phyloP scores from a whole-genome alignment of 1,284 basidiomycete genomes.

The Heterobasidion parviporum region DNA sequence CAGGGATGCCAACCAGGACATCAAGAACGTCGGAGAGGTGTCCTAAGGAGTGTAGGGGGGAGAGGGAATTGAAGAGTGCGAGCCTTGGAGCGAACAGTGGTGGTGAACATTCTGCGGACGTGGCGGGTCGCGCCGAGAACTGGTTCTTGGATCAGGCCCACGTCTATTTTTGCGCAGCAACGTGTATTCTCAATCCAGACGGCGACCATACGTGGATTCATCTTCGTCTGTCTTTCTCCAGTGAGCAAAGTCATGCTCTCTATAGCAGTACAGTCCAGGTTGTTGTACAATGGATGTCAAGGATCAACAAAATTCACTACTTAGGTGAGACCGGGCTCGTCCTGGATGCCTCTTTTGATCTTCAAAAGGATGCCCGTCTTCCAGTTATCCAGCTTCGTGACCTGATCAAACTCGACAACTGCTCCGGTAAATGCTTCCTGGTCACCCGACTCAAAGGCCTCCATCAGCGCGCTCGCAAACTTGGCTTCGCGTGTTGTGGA shows the following conservation, averaged over 20 bases:
- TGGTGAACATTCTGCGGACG: not conserved
- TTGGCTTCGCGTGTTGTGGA: constrained; percentile 84
- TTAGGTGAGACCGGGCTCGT: constrained; percentile 43
- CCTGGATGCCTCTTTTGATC: constrained; percentile 72
- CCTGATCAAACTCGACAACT: constrained; percentile 80
- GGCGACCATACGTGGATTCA: no score
- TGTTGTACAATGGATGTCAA: not conserved
- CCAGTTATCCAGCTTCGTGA: constrained; percentile 90
- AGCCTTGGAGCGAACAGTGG: not conserved
- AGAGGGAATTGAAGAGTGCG: not conserved
- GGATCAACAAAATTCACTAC: not conserved
- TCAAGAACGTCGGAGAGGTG: not conserved
- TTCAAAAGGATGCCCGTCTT: constrained; percentile 85
- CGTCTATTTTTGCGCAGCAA: no score
- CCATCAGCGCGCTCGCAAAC: constrained; percentile 71
- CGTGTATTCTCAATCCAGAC: no score
- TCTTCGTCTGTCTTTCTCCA: no score
- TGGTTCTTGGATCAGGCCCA: no score
- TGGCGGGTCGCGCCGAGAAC: not conserved
- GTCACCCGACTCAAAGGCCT: constrained; percentile 78
- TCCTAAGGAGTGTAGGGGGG: not conserved
- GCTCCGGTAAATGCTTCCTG: constrained; percentile 71
- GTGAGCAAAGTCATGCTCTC: no score
- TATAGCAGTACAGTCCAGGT: not conserved
- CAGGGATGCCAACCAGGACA: constrained; percentile 31